Evolutionary conservation across 768 basidiomycete genomes (phyloP).

Genomic region (Tulasnella sp.): DNA sequence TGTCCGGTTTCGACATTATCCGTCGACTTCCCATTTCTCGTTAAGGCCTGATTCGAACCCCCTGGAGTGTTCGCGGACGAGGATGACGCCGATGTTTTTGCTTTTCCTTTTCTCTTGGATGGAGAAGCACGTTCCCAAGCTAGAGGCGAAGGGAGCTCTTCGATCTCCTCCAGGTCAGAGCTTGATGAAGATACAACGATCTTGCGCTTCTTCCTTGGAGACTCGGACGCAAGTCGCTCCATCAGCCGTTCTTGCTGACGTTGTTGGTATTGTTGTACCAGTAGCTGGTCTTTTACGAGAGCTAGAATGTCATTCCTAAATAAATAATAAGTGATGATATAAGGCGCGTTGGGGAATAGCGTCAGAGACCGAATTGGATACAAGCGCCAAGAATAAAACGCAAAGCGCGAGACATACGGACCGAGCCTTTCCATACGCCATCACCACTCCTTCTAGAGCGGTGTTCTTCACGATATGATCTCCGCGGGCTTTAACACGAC

Average conservation of each 20-base stretch:
- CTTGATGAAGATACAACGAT: not conserved
- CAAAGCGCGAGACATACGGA: conserved; percentile 43
- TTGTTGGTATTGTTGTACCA: not conserved
- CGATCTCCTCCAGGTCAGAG: not conserved
- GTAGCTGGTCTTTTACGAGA: conserved; percentile 8
- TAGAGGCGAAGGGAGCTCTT: not conserved
- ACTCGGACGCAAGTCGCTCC: not conserved
- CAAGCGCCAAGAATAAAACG: not conserved
- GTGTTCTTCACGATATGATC: conserved; percentile 67
- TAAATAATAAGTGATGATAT: not conserved
- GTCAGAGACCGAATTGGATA: not conserved
- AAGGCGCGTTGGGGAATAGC: not conserved
- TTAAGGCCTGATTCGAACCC: not conserved
- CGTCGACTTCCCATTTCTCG: not conserved
- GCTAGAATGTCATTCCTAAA: conserved; percentile 4
- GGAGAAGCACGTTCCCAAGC: not conserved
- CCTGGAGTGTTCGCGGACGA: not conserved
- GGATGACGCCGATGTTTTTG: not conserved
- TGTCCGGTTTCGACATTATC: not conserved
- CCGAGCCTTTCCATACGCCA: conserved; percentile 76
- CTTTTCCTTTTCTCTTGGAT: not conserved
- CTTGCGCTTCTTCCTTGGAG: conserved; percentile 13
- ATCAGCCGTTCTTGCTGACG: not conserved
- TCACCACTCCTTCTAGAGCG: conserved; percentile 68
- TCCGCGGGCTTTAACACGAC: conserved; percentile 63